Evolutionary conservation across 257 asterid species (phyloP).

Genomic region (Nicotiana otophora): DNA sequence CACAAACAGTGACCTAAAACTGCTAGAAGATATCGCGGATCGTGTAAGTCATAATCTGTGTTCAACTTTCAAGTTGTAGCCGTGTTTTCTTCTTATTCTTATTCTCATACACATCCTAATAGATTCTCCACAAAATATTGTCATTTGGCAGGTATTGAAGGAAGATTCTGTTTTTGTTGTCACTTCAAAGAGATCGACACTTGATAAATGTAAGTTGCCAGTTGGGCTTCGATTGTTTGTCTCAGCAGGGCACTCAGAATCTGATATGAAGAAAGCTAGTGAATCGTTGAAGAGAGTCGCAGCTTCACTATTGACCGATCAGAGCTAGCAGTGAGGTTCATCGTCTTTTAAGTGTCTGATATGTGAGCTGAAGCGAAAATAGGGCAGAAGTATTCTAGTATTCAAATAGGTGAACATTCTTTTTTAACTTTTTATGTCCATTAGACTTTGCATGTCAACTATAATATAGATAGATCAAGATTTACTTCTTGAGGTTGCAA

Average conservation of each 20-base stretch:
- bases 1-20: constrained; percentile 53
- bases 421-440: neutral
- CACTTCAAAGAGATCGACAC: constrained; percentile 62
- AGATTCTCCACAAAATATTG: neutral
- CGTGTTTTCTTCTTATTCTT: neutral
- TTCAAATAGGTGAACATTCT: neutral
- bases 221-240: constrained; percentile 63
- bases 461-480: neutral
- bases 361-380: neutral
- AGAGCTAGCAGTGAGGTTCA: constrained; percentile 13
- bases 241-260: constrained; percentile 75
- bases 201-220: constrained; percentile 81
- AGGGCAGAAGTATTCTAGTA: neutral
- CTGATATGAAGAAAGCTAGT: constrained; percentile 60
- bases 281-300: constrained; percentile 56
- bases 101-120: neutral
- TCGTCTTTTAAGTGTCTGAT: neutral
- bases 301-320: constrained; percentile 31
- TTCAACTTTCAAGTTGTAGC: neutral
- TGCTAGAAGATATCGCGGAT: constrained; percentile 61
- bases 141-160: constrained; percentile 56
- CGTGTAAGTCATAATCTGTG: constrained; percentile 30
- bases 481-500: neutral
- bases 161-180: constrained; percentile 60
- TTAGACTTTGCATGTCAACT: neutral